Evolutionary conservation across 768 basidiomycete species (phyloP), one percentile per base, ranked within the genome.

Genomic region (Phylloporus sp.): DNA sequence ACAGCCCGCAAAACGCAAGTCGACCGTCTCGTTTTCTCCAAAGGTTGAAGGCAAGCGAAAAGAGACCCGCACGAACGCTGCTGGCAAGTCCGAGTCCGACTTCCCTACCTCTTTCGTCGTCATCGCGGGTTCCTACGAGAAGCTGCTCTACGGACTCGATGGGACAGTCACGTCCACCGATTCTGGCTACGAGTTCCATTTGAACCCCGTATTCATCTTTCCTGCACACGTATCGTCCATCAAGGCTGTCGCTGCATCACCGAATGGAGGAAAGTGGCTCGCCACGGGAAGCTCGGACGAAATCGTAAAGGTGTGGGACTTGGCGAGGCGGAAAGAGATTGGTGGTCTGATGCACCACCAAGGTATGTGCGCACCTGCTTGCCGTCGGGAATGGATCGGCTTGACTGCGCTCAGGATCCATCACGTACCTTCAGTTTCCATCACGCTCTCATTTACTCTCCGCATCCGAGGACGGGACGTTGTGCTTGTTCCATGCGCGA

Each of bases 251-350:
- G 86, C 92, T 3, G 87, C 90, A 0, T 88, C 88, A 0, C 92
- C 92, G 4, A 69, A 79, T 4, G 92, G 93, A 26, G 92, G 92
- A 2, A 97, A 96, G 69, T 97, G 93, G 92, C 75, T 98, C 14
- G 95, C 92, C 8, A 92, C 87, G 0, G 96, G 93, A 7, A 91
- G 90, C 53, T 79, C 88, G n/a, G 96, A 99, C 62, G 96, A 98
- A 65, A 88, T 94, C 39, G 71, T 98, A 57, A 97, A 97, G 65
- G 84, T 99, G 9, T 99, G 96, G 96, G 93, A 98, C 71, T 66
- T 99, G 49, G 77, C 84, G 44, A 72, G 93, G 60, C 73, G 84
- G 65, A 96, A 96, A 69, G 95, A 99, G 66, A 79, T 99, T 42
- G 96, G 96, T 26, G 90, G 87, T 36, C 70, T 99, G 42, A 89